Conservation (phyloP, 805 yeast species). For the Schizosaccharomyces lindneri region DNA sequence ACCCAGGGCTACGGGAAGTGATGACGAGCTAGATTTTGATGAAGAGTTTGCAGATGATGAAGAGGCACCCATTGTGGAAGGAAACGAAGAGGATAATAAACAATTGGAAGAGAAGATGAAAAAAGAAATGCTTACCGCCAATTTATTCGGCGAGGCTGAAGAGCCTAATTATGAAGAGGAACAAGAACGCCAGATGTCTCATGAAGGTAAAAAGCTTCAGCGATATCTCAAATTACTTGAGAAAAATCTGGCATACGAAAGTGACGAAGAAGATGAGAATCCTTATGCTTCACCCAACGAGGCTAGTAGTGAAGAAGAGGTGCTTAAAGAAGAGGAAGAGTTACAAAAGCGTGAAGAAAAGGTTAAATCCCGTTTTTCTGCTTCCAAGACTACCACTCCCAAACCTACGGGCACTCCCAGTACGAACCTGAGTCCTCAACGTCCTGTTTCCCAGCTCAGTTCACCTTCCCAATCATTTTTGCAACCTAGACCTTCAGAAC, state of each 20-base stretch:
- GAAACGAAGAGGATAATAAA: conserved; percentile 81
- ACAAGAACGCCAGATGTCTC: conserved; percentile 61
- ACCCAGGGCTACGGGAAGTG: conserved; percentile 31
- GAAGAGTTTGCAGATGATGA: conserved; percentile 97
- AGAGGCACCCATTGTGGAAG: conserved; percentile 93
- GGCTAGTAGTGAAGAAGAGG: background rate
- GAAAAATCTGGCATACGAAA: conserved; percentile 3
- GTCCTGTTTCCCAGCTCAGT: background rate
- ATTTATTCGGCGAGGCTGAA: conserved; percentile 6
- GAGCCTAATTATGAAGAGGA: conserved; percentile 41
- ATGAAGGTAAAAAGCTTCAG: conserved; percentile 68
- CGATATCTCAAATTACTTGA: conserved; percentile 28
- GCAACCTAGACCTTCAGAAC: background rate
- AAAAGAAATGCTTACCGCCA: conserved; percentile 33
- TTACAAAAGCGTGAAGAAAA: background rate
- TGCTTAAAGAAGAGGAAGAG: background rate
- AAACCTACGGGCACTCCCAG: background rate
- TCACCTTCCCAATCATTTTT: background rate
- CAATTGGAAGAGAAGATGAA: conserved; percentile 50
- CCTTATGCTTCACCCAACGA: conserved; percentile 1
- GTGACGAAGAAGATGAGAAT: conserved; percentile 2
- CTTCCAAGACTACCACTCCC: background rate
- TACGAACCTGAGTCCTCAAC: background rate
- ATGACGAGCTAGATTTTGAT: conserved; percentile 80
- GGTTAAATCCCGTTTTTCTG: background rate